Percentiles rank a stretch among this genome's conserved stretches.
Conservation (phyloP, 352 stramenopile species). For the Phytophthora multivora region DNA sequence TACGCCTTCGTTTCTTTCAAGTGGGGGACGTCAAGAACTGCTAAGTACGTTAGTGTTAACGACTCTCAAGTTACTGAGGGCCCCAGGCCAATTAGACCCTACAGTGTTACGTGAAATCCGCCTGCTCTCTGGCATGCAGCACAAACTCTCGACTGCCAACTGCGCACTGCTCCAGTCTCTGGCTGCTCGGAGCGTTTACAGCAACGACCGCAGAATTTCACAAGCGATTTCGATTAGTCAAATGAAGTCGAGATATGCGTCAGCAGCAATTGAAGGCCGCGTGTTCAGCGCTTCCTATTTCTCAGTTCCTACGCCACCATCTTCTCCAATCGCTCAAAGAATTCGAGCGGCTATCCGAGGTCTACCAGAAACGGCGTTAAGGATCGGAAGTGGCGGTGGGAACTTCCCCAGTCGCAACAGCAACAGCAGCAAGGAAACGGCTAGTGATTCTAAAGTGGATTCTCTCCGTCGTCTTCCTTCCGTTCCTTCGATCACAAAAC, state of each 20-base stretch:
- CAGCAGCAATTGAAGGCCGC: constrained; percentile 2
- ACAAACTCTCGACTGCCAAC: constrained; percentile 14
- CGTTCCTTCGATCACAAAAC: not conserved
- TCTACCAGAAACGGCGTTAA: no score
- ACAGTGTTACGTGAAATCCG: constrained; percentile 13
- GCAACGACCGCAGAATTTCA: constrained; percentile 1
- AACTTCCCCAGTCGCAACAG: no score
- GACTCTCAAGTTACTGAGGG: constrained; percentile 19
- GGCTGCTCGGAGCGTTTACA: constrained; percentile 18
- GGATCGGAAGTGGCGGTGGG: no score
- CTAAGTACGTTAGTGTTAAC: constrained; percentile 6
- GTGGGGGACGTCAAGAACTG: no score
- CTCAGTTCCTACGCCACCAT: not conserved
- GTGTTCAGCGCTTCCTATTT: not conserved
- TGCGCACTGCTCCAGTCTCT: constrained; percentile 5
- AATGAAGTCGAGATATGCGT: constrained; percentile 15
- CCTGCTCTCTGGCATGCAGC: constrained; percentile 20
- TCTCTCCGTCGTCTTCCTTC: no score
- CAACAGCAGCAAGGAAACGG: no score
- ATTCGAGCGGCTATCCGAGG: not conserved
- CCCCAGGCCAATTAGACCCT: constrained; percentile 15
- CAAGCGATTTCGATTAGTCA: constrained; percentile 7
- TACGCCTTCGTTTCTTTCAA: not conserved
- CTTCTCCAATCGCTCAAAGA: not conserved
- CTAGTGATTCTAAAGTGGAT: not conserved